These are phyloP conservation scores for Suillus lakei DNA, from an alignment of 768 basidiomycete species.

Conservation along the genomic window DNA sequence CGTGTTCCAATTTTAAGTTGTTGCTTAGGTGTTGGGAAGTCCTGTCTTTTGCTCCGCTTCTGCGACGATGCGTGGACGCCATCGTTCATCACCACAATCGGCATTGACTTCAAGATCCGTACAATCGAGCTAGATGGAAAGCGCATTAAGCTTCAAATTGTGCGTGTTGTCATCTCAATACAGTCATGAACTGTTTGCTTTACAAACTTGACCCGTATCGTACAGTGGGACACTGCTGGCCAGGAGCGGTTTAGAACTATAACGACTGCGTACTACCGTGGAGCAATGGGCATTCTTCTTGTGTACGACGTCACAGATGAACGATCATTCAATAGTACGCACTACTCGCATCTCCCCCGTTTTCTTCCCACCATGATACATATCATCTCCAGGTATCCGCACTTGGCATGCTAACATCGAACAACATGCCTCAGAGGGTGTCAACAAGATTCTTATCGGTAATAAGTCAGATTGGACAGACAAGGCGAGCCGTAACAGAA, in stretches of 20 bases:
- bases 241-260: constrained; percentile 99
- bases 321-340: constrained; percentile 92
- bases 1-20: constrained; percentile 12
- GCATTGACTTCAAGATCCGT: constrained; percentile 99
- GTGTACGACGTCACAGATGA: constrained; percentile 99
- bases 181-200: constrained; percentile 1
- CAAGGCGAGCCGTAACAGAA: constrained; percentile 87
- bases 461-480: constrained; percentile 99
- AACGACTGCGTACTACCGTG: constrained; percentile 98
- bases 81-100: constrained; percentile 99
- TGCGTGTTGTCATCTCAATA: constrained; percentile 31
- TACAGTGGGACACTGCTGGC: constrained; percentile 98
- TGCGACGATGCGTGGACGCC: constrained; percentile 99
- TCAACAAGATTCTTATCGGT: constrained; percentile 98
- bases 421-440: constrained; percentile 97
- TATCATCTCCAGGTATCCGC: constrained; percentile 75
- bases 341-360: constrained; percentile 22
- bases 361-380: background rate
- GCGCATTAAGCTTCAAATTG: constrained; percentile 98
- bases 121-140: constrained; percentile 99
- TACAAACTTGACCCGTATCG: background rate
- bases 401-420: constrained; percentile 99
- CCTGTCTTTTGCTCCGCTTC: constrained; percentile 93
- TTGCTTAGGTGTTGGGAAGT: constrained; percentile 88
- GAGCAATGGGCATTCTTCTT: constrained; percentile 97